Conservation (phyloP, 208 protist species). For the Kentomonas sorsogonicus region DNA sequence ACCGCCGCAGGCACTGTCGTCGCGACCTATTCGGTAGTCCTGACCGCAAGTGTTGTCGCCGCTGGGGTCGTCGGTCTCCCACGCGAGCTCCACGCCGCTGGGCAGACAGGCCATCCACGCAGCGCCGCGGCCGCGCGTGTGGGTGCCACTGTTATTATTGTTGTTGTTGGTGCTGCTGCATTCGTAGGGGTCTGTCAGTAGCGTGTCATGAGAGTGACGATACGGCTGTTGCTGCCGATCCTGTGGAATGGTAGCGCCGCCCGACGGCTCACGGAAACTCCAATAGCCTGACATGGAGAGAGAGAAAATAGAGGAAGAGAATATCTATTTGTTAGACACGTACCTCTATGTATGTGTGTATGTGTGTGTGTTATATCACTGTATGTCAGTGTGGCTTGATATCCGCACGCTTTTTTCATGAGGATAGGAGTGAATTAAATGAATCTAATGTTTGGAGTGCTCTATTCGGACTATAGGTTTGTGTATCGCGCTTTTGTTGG, state of each 20-base stretch:
- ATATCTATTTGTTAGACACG: conserved; percentile 3
- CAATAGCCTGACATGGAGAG: conserved; percentile 57
- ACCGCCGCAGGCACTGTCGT: not conserved
- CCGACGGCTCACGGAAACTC: conserved; percentile 58
- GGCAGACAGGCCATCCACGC: not conserved
- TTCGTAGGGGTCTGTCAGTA: not conserved
- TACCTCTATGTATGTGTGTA: no score
- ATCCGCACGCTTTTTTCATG: no score
- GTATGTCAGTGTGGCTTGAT: no score
- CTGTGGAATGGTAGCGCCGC: not conserved
- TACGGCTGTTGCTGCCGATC: not conserved
- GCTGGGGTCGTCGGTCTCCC: not conserved
- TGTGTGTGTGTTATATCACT: no score
- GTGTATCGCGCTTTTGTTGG: not conserved
- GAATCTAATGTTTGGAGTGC: no score
- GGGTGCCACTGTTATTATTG: not conserved
- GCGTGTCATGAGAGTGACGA: no score
- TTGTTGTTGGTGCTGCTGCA: not conserved
- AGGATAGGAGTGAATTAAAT: no score
- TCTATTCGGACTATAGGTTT: no score
- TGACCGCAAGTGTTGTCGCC: not conserved
- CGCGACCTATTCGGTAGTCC: no score
- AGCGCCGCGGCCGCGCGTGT: not conserved
- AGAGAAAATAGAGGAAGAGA: not conserved
- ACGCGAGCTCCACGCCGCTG: not conserved